Conservation (phyloP, 1,139 yeast genomes). For the Blastobotrys niveus region DNA sequence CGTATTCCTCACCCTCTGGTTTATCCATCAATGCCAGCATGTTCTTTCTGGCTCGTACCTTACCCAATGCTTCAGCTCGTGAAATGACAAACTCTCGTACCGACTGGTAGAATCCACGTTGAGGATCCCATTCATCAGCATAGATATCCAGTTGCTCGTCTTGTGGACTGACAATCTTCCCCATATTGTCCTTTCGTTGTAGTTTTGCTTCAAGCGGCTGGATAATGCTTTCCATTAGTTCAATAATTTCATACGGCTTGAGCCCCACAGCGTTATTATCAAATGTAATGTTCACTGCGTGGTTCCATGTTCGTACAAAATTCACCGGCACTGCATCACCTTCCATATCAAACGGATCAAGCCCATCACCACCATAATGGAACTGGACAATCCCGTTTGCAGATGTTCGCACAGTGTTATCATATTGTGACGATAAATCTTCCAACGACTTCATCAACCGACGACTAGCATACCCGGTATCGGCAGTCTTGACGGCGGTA, state of each 20-base stretch:
- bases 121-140: slow-evolving; percentile 81
- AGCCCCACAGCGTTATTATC: slow-evolving; percentile 51
- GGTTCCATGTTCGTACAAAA: slow-evolving; percentile 92
- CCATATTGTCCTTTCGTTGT: slow-evolving; percentile 67
- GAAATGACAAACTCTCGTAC: slow-evolving; percentile 54
- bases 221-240: slow-evolving; percentile 51
- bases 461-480: slow-evolving; percentile 99
- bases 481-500: slow-evolving; percentile 98
- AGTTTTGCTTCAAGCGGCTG: slow-evolving; percentile 56
- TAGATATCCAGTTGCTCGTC: slow-evolving; percentile 38
- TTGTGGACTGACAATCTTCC: slow-evolving; percentile 43
- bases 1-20: slow-evolving; percentile 38
- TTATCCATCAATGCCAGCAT: slow-evolving; percentile 43
- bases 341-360: slow-evolving; percentile 98
- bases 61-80: slow-evolving; percentile 55
- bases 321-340: slow-evolving; percentile 97
- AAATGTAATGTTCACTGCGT: slow-evolving; percentile 69
- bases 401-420: slow-evolving; percentile 90
- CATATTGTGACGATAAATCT: slow-evolving; percentile 91
- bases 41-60: slow-evolving; percentile 51
- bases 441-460: slow-evolving; percentile 97
- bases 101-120: slow-evolving; percentile 73
- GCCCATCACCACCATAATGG: slow-evolving; percentile 97
- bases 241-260: slow-evolving; percentile 63
- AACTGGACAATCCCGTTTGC: slow-evolving; percentile 96